phyloP scores from a whole-genome alignment of 2,329 filamentous ascomycete species.

The Pestalotiopsis sp. region DNA sequence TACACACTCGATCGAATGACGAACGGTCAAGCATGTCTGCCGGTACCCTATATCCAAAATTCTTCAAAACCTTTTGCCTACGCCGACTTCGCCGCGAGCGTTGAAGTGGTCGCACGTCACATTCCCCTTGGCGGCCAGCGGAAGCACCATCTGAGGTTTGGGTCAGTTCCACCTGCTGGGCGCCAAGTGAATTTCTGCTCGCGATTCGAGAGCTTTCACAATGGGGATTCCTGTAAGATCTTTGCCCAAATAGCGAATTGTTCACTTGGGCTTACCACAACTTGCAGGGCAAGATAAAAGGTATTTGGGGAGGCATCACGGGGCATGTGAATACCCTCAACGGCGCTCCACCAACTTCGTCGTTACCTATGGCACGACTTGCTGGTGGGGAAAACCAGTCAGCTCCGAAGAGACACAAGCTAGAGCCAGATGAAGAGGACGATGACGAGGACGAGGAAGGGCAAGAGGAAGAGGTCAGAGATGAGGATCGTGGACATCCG shows the following conservation, averaged over 20 bases:
- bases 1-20: background rate
- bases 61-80: background rate
- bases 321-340: background rate
- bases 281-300: background rate
- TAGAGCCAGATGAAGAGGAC: background rate
- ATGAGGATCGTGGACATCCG: background rate
- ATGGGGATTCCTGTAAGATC: background rate
- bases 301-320: background rate
- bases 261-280: background rate
- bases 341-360: background rate
- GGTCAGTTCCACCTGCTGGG: too few relatives aligned
- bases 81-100: background rate
- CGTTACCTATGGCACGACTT: background rate
- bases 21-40: background rate
- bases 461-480: background rate
- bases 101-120: background rate
- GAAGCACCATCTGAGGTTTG: background rate
- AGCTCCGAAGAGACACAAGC: background rate
- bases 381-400: background rate
- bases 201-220: background rate
- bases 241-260: background rate
- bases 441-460: background rate
- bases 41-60: background rate
- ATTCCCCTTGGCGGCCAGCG: background rate
- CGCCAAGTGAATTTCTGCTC: too few relatives aligned